These are phyloP conservation scores for Pilasporangium apinafurcum DNA, from an alignment of 352 stramenopile species.

Conservation along the genomic window DNA sequence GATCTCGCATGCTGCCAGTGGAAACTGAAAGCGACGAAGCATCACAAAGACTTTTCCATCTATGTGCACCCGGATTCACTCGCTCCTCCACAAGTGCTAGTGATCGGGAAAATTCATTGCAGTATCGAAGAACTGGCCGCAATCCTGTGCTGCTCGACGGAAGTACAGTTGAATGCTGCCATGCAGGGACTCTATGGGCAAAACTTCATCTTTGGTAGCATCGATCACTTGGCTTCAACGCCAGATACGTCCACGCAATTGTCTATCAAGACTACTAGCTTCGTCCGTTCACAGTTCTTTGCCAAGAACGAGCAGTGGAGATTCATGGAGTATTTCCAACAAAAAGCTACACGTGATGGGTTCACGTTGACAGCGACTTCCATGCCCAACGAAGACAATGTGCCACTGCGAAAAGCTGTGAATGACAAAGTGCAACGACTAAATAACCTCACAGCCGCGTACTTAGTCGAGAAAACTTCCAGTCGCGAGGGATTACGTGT, in stretches of 20 bases:
- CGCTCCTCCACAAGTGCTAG: slow-evolving; percentile 10
- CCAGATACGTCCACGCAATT: too few species aligned
- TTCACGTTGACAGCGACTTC: slow-evolving; percentile 27
- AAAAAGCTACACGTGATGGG: slow-evolving; percentile 1
- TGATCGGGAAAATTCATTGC: slow-evolving; percentile 6
- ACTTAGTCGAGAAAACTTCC: slow-evolving; percentile 18
- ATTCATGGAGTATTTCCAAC: slow-evolving; percentile 25
- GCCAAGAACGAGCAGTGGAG: slow-evolving; percentile 39
- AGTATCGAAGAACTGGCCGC: slow-evolving; percentile 8
- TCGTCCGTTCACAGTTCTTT: slow-evolving; percentile 18
- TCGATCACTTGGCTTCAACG: slow-evolving; percentile 27
- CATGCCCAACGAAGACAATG: slow-evolving; percentile 31
- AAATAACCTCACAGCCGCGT: slow-evolving; percentile 18
- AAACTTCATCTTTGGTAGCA: slow-evolving; percentile 41
- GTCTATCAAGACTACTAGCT: slow-evolving; percentile 24
- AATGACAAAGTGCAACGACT: slow-evolving; percentile 32
- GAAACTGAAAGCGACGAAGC: too few species aligned
- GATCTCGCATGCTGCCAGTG: too few species aligned
- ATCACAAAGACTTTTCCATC: too few species aligned
- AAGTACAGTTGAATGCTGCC: slow-evolving; percentile 26
- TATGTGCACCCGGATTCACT: too few species aligned
- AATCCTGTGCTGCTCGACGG: slow-evolving; percentile 14
- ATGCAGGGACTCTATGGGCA: slow-evolving; percentile 32
- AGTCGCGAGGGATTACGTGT: slow-evolving; percentile 13
- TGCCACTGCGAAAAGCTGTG: slow-evolving; percentile 26